phyloP scores from a whole-genome alignment of 108 stramenopile genomes.

The Aurantiochytrium sp. region DNA sequence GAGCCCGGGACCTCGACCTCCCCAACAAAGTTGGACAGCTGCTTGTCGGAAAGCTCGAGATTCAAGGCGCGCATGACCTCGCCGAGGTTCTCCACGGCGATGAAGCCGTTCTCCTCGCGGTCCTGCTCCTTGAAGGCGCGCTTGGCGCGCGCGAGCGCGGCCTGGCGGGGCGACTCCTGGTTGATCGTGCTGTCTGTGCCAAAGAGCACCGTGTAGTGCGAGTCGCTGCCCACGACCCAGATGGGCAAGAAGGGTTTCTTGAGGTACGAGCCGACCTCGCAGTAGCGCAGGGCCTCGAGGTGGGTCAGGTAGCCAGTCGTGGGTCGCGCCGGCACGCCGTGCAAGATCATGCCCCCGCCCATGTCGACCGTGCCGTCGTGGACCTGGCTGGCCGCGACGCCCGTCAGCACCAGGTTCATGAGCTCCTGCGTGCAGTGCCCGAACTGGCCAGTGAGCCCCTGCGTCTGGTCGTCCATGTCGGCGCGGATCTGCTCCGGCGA shows the following conservation, averaged over 20 bases:
- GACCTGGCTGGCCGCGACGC: slow-evolving; percentile 73
- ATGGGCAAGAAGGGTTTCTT: slow-evolving; percentile 73
- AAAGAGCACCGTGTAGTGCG: slow-evolving; percentile 78
- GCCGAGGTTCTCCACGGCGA: neutral
- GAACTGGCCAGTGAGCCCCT: slow-evolving; percentile 65
- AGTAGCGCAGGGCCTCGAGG: slow-evolving; percentile 68
- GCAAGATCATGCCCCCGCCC: slow-evolving; percentile 36
- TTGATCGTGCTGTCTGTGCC: slow-evolving; percentile 51
- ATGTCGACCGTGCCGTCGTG: slow-evolving; percentile 70
- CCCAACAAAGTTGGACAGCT: neutral
- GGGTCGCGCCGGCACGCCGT: slow-evolving; percentile 68
- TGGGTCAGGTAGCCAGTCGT: slow-evolving; percentile 74
- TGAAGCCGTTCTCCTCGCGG: neutral
- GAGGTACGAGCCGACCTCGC: slow-evolving; percentile 73
- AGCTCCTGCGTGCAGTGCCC: slow-evolving; percentile 83
- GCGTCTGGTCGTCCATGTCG: slow-evolving; percentile 70
- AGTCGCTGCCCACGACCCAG: slow-evolving; percentile 73
- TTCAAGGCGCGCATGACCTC: neutral
- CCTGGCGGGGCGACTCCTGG: neutral
- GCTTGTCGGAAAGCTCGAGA: neutral
- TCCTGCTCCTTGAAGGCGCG: slow-evolving; percentile 35
- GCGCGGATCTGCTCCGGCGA: slow-evolving; percentile 42
- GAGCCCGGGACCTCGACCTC: neutral
- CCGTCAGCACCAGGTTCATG: slow-evolving; percentile 72
- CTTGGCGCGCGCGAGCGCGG: neutral